phyloP scores from a whole-genome alignment of 2,329 filamentous ascomycete genomes.

The Monilinia fructigena region DNA sequence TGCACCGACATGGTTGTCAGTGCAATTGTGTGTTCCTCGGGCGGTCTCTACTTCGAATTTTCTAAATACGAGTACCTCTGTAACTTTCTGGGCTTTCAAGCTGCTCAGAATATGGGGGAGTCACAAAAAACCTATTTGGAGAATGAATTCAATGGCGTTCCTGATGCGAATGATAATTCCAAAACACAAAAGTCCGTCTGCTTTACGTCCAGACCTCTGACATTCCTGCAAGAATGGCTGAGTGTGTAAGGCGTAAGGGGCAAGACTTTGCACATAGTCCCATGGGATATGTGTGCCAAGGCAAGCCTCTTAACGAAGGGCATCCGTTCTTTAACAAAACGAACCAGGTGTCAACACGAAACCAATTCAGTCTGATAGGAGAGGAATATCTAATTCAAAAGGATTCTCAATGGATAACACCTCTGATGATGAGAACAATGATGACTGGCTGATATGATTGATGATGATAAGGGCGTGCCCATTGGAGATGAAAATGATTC shows the following conservation, averaged over 20 bases:
- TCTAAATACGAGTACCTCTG: background rate
- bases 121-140: too few species aligned
- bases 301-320: conserved; percentile 44
- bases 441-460: background rate
- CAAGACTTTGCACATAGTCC: conserved; percentile 60
- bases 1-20: background rate
- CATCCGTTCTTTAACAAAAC: conserved; percentile 52
- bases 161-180: background rate
- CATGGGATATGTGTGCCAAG: conserved; percentile 48
- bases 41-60: background rate
- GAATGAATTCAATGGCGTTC: too few species aligned
- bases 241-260: conserved; percentile 51
- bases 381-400: too few species aligned
- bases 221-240: conserved; percentile 58
- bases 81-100: too few species aligned
- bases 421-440: background rate
- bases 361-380: too few species aligned
- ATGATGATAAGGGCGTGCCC: background rate
- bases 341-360: too few species aligned
- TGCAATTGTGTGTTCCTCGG: background rate
- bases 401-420: too few species aligned
- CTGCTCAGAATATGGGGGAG: too few species aligned
- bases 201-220: conserved; percentile 43
- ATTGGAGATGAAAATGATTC: too few species aligned
- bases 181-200: background rate